These are phyloP conservation scores for Panaeolus cyanescens DNA, from an alignment of 768 basidiomycete genomes.

Conservation along the genomic window DNA sequence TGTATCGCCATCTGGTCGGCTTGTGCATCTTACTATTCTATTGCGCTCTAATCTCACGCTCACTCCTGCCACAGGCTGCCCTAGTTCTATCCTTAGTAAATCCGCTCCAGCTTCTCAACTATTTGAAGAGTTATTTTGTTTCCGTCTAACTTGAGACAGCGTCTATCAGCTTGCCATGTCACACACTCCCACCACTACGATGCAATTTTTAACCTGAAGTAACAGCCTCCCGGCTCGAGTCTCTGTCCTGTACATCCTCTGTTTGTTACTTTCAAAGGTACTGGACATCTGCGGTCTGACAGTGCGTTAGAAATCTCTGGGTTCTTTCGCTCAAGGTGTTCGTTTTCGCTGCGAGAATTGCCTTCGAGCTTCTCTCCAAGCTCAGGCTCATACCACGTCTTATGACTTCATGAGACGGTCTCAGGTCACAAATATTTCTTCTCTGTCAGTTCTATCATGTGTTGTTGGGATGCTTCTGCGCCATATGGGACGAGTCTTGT, in stretches of 20 bases:
- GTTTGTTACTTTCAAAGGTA: too few relatives aligned
- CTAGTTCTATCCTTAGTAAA: not conserved
- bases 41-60: not conserved
- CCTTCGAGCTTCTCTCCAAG: too few relatives aligned
- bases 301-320: too few relatives aligned
- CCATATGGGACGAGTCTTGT: not conserved
- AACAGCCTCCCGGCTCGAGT: not conserved
- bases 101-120: not conserved
- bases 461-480: not conserved
- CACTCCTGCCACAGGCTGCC: not conserved
- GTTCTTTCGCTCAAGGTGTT: too few relatives aligned
- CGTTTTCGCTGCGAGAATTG: too few relatives aligned
- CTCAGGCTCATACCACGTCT: too few relatives aligned
- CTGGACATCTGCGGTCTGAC: too few relatives aligned
- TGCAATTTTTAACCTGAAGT: not conserved
- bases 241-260: too few relatives aligned
- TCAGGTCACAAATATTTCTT: not conserved
- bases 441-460: too few relatives aligned
- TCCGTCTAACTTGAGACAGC: not conserved
- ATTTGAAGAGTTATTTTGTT: not conserved
- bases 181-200: not conserved
- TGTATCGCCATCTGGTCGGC: not conserved
- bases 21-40: not conserved
- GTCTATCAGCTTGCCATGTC: not conserved
- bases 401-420: not conserved